A percentile compares a stretch with the other conserved stretches of the same genome.
Conservation (phyloP, 495 filamentous ascomycete species). For the Pyronema domesticum region DNA sequence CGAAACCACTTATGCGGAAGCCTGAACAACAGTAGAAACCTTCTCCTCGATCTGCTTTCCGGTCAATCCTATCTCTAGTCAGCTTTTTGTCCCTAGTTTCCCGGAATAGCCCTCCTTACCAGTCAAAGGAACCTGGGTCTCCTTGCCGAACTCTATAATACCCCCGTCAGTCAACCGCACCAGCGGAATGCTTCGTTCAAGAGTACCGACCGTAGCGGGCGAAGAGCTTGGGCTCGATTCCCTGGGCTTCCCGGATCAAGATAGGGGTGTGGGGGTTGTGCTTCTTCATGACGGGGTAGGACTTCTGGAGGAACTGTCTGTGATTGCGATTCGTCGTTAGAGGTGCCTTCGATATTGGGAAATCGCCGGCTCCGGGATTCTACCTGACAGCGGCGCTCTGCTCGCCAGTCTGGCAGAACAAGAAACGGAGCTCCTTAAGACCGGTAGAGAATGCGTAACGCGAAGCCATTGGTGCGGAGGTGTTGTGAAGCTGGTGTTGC, state of each 20-base stretch:
- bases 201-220: slow-evolving; percentile 67
- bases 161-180: not conserved
- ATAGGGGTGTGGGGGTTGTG: slow-evolving; percentile 91
- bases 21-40: slow-evolving; percentile 52
- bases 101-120: slow-evolving; percentile 34
- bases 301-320: slow-evolving; percentile 53
- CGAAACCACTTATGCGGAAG: no score
- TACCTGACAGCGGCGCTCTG: slow-evolving; percentile 73
- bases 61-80: slow-evolving; percentile 44
- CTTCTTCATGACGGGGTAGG: slow-evolving; percentile 98
- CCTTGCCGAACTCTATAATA: slow-evolving; percentile 57
- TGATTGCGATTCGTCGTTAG: slow-evolving; percentile 1
- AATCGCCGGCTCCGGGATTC: slow-evolving; percentile 9
- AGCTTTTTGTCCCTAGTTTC: not conserved
- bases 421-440: slow-evolving; percentile 90
- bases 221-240: slow-evolving; percentile 66
- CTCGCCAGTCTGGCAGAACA: slow-evolving; percentile 86
- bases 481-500: slow-evolving; percentile 5
- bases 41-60: slow-evolving; percentile 86
- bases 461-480: slow-evolving; percentile 49
- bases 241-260: slow-evolving; percentile 76
- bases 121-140: slow-evolving; percentile 65
- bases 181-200: not conserved
- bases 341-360: not conserved
- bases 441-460: slow-evolving; percentile 79